Evolutionary conservation across 2,329 filamentous ascomycete species (phyloP).

Genomic region (Diaporthe humulicola): DNA sequence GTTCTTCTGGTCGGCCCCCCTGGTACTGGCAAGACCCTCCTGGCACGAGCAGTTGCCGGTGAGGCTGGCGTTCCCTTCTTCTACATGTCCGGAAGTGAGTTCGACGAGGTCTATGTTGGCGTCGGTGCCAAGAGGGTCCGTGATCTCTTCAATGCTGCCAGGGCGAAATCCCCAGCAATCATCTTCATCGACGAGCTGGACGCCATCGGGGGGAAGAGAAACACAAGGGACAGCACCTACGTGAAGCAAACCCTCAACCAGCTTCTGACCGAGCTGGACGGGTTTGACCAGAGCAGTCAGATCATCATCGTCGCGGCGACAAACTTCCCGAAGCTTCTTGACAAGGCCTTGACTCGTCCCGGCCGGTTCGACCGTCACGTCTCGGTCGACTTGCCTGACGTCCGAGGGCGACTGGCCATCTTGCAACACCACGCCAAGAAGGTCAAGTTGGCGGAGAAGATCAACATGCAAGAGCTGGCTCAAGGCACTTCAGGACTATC

Average conservation of each 20-base stretch:
- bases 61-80: constrained; percentile 99
- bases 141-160: constrained; percentile 58
- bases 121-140: constrained; percentile 86
- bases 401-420: constrained; percentile 92
- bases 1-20: constrained; percentile 95
- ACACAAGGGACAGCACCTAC: constrained; percentile 92
- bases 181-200: constrained; percentile 90
- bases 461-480: constrained; percentile 87
- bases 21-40: constrained; percentile 96
- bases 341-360: constrained; percentile 93
- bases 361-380: constrained; percentile 97
- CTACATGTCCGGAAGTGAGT: constrained; percentile 99
- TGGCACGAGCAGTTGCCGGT: constrained; percentile 94
- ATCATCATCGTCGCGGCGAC: constrained; percentile 97
- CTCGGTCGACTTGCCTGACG: constrained; percentile 88
- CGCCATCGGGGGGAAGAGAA: constrained; percentile 93
- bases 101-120: constrained; percentile 98
- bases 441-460: constrained; percentile 83
- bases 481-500: constrained; percentile 92
- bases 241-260: constrained; percentile 98
- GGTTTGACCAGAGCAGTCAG: constrained; percentile 93
- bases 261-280: constrained; percentile 94
- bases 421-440: constrained; percentile 94
- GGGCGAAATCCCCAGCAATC: constrained; percentile 66
- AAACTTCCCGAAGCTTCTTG: constrained; percentile 93